Evolutionary conservation across 805 yeast genomes (phyloP), one percentile per base, ranked within the genome.

Genomic region (Metschnikowia aberdeeniae): DNA sequence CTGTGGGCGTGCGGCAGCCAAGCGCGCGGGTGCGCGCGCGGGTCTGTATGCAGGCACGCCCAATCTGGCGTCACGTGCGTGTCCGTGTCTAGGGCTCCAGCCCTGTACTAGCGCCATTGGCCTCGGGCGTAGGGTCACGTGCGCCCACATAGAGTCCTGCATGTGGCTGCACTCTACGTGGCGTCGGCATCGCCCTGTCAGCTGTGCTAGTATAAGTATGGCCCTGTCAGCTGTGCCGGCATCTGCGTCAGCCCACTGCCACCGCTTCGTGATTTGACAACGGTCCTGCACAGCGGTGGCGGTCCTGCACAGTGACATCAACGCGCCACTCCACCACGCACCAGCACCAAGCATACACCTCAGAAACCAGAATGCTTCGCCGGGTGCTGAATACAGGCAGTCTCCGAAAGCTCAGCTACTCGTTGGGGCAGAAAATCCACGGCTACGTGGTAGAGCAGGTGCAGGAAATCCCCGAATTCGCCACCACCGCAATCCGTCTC

Each of bases 401-500:
- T 22, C 34, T 37, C 11, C 28, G 40, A 12, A 19, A n/a, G 10
- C 40, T 37, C 40, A 28, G 29, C 26, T 37, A 37, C 32, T 86
- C 86, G 1, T 62, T 84, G 4, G 92, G 92, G 1, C 70, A 72
- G 24, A 68, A 67, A 17, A 53, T 82, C 6, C 81, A 82, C 57
- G 95, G 95, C 0, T 92, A 80, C 61, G 73, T 73, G 43, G 76
- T 93, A 34, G 70, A 75, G 42, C 70, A 84, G 45, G 83, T 82
- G 3, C 64, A 79, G 38, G 78, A 83, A 8, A 80, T 93, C 6
- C 96, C 96, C 3, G 95, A 89, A 61, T 77, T 89, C 54, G 82
- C 89, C 22, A 64, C 90, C 45, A 79, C 83, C 2, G 97, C 97
- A 3, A 84, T 88, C 2, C 83, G 79, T 35, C 64, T 90, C 43